A percentile compares a stretch with the other conserved stretches of the same genome.
These are phyloP conservation scores for Podaxis sp. DNA, from an alignment of 768 basidiomycete genomes.

Conservation along the genomic window DNA sequence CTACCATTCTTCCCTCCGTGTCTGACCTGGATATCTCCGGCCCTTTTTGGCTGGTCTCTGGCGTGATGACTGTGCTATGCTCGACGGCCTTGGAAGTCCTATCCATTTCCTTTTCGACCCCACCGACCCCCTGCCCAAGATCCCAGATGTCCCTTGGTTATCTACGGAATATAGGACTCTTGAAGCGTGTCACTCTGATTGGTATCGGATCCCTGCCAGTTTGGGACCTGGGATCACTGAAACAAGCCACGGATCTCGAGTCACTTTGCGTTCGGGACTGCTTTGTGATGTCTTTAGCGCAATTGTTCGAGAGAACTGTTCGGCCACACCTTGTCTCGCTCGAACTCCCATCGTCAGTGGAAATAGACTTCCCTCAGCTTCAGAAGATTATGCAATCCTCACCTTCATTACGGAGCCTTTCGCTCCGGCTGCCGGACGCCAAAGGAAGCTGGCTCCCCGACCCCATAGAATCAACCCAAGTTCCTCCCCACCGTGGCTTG, in stretches of 20 bases:
- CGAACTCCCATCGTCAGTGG: not conserved
- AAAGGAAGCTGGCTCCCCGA: not conserved
- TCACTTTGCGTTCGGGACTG: not conserved
- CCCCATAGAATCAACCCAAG: not conserved
- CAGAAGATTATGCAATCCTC: not conserved
- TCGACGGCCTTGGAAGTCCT: not conserved
- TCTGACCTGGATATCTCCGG: not conserved
- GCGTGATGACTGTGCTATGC: no score
- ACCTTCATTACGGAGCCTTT: not conserved
- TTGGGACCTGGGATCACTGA: not conserved
- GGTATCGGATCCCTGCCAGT: not conserved
- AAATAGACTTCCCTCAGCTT: not conserved
- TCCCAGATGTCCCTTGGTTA: not conserved
- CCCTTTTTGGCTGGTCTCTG: not conserved
- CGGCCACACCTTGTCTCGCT: not conserved
- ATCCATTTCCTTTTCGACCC: not conserved
- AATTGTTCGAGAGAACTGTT: not conserved
- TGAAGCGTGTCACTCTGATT: not conserved
- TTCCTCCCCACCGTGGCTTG: not conserved
- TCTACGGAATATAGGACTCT: not conserved
- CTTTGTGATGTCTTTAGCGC: not conserved
- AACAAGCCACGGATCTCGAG: not conserved
- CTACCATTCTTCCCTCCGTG: not conserved
- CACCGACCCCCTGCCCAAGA: not conserved
- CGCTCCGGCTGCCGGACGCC: not conserved